Conservation (phyloP, 2,329 filamentous ascomycete species). For the Colletotrichum cordylinicola region DNA sequence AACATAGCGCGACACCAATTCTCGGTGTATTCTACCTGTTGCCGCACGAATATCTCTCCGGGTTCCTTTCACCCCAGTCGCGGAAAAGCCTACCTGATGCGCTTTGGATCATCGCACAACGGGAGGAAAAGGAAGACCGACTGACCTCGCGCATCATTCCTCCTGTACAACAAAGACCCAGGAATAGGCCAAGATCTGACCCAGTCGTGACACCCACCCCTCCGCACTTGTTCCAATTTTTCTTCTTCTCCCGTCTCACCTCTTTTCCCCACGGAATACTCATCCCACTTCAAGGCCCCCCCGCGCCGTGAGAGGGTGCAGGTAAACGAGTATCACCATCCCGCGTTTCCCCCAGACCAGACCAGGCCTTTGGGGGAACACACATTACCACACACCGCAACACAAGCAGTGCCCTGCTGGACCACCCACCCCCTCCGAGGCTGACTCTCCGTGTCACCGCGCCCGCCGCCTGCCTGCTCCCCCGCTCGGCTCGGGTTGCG, state of each 20-base stretch:
- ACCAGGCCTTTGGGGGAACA: neutral
- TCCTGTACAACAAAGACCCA: neutral
- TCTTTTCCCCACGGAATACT: neutral
- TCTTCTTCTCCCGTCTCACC: neutral
- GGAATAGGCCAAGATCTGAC: conserved; percentile 11
- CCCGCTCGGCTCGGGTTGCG: conserved; percentile 8
- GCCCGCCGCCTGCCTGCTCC: neutral
- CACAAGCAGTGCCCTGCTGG: neutral
- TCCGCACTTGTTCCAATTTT: neutral
- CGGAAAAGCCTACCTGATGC: neutral
- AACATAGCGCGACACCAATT: neutral
- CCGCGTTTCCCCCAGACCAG: neutral
- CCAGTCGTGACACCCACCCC: neutral
- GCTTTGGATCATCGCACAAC: neutral
- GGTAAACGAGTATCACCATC: neutral
- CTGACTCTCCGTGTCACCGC: conserved; percentile 1
- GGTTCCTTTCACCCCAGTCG: neutral
- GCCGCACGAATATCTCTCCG: neutral
- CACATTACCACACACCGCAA: neutral
- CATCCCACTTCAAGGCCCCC: neutral
- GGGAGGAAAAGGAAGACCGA: neutral
- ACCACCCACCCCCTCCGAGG: neutral
- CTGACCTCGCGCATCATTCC: conserved; percentile 4
- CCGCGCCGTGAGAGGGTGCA: neutral
- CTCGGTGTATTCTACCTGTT: neutral